A percentile compares a stretch with the other conserved stretches of the same genome.
Conservation (phyloP, 1,139 yeast genomes). For the Wickerhamomyces sp. region DNA sequence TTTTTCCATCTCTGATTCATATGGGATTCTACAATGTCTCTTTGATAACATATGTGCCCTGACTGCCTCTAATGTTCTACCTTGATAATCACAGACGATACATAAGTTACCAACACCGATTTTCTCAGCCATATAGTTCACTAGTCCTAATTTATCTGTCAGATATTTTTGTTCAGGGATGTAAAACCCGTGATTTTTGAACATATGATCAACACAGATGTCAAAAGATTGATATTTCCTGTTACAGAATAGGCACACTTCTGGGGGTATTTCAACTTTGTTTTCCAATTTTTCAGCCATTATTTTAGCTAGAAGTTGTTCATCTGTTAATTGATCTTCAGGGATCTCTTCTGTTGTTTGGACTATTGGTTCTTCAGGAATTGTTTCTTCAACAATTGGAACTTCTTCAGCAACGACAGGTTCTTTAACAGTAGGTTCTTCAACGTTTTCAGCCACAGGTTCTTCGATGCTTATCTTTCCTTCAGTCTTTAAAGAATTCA, state of each 20-base stretch:
- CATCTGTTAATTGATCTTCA: conserved; percentile 29
- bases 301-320: conserved; percentile 45
- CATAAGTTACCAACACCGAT: conserved; percentile 91
- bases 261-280: conserved; percentile 65
- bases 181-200: conserved; percentile 70
- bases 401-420: background rate
- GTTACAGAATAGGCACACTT: conserved; percentile 76
- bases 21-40: conserved; percentile 87
- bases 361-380: conserved; percentile 19
- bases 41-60: conserved; percentile 89
- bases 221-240: conserved; percentile 46
- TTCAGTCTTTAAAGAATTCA: conserved; percentile 24
- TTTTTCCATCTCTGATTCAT: conserved; percentile 78
- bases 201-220: conserved; percentile 71
- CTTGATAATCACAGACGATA: conserved; percentile 80
- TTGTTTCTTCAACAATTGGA: conserved; percentile 11
- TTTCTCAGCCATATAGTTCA: conserved; percentile 81
- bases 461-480: background rate
- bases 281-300: conserved; percentile 53
- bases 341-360: conserved; percentile 23
- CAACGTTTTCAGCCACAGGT: conserved; percentile 7
- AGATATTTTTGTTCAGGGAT: conserved; percentile 78
- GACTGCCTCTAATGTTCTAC: conserved; percentile 78
- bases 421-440: conserved; percentile 7
- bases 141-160: conserved; percentile 65